phyloP scores from a whole-genome alignment of 202 grass and related monocot genomes.

The Bolboschoenoplectus hybrid region DNA sequence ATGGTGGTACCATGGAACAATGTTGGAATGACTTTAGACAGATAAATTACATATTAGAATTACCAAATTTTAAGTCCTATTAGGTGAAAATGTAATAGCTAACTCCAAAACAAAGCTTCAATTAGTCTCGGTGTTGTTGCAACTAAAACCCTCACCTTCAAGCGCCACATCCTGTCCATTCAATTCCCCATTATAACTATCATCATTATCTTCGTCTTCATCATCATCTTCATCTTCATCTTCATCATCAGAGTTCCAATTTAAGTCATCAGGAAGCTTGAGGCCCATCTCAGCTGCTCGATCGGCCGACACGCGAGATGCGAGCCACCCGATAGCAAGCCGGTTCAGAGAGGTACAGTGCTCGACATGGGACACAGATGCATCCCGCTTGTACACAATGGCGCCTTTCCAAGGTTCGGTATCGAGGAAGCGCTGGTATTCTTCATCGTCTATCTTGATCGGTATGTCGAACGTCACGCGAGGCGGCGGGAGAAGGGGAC shows the following conservation, averaged over 20 bases:
- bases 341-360: conserved; percentile 68
- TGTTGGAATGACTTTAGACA: background rate
- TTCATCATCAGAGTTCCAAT: background rate
- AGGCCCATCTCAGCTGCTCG: conserved; percentile 68
- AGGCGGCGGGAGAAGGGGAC: background rate
- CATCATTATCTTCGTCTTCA: background rate
- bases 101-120: background rate
- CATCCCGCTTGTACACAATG: conserved; percentile 77
- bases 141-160: conserved; percentile 23
- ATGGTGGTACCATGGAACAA: background rate
- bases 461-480: conserved; percentile 45
- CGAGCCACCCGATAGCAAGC: conserved; percentile 66
- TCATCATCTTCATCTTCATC: conserved; percentile 2
- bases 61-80: background rate
- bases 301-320: conserved; percentile 48
- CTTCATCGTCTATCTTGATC: conserved; percentile 23
- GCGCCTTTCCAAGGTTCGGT: conserved; percentile 67
- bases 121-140: background rate
- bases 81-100: background rate
- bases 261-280: conserved; percentile 19
- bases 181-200: background rate
- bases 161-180: conserved; percentile 24
- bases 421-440: conserved; percentile 22
- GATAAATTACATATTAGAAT: background rate
- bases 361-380: conserved; percentile 62